phyloP scores from a whole-genome alignment of 805 yeast species.

The Pichia scutulata region DNA sequence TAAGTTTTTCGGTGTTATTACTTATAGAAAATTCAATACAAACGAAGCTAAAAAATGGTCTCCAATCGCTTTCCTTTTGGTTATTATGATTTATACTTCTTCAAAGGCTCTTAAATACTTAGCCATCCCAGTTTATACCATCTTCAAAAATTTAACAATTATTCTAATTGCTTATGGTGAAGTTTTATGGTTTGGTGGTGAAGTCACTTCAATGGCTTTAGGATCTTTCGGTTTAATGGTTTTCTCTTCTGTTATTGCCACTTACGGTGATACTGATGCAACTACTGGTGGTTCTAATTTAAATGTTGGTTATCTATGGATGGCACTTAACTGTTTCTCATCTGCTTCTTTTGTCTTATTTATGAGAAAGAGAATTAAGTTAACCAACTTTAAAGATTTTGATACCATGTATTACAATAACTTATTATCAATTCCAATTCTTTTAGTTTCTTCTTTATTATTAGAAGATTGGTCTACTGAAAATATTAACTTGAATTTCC shows the following conservation, averaged over 20 bases:
- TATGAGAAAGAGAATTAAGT: slow-evolving; percentile 97
- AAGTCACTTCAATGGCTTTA: slow-evolving; percentile 81
- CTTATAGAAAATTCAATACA: slow-evolving; percentile 76
- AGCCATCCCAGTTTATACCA: slow-evolving; percentile 93
- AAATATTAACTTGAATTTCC: slow-evolving; percentile 74
- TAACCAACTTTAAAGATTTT: slow-evolving; percentile 92
- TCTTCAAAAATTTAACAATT: slow-evolving; percentile 95
- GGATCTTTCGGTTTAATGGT: slow-evolving; percentile 90
- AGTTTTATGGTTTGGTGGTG: slow-evolving; percentile 93
- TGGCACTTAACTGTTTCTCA: slow-evolving; percentile 89
- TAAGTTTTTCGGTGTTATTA: slow-evolving; percentile 68
- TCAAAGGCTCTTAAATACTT: slow-evolving; percentile 90
- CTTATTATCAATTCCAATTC: slow-evolving; percentile 84
- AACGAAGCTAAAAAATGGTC: slow-evolving; percentile 94
- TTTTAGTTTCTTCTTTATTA: slow-evolving; percentile 63
- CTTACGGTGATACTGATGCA: slow-evolving; percentile 58
- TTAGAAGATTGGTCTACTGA: slow-evolving; percentile 91
- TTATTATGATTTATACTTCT: slow-evolving; percentile 90
- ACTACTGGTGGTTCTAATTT: slow-evolving; percentile 34
- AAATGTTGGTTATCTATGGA: slow-evolving; percentile 89
- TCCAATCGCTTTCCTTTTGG: slow-evolving; percentile 85
- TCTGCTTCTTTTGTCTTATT: slow-evolving; percentile 88
- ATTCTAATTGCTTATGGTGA: slow-evolving; percentile 97
- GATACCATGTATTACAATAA: slow-evolving; percentile 99
- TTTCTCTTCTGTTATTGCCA: slow-evolving; percentile 91